Evolutionary conservation across 108 stramenopile species (phyloP).

Genomic region (Fragilaria crotonensis): DNA sequence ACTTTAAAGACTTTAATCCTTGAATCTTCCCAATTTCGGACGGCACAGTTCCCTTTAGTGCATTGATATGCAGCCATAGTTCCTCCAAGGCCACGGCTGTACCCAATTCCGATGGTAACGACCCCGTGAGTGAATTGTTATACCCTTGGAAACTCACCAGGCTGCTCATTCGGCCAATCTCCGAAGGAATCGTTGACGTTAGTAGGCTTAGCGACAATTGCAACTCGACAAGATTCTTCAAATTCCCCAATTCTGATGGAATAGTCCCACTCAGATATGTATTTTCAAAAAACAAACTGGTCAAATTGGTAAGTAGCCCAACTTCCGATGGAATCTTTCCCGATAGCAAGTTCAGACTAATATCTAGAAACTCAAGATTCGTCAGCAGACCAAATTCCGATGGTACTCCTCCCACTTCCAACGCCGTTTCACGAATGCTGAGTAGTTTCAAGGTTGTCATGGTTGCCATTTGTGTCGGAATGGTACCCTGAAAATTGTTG

Average conservation of each 20-base stretch:
- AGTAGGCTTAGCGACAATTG: neutral
- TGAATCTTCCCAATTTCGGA: conserved; percentile 35
- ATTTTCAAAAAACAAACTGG: conserved; percentile 9
- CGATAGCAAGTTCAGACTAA: conserved; percentile 12
- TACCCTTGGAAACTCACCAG: neutral
- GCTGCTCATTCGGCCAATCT: neutral
- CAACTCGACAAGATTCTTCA: neutral
- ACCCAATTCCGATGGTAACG: neutral
- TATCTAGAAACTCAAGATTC: conserved; percentile 17
- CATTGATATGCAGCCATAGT: conserved; percentile 32
- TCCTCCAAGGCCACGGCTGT: conserved; percentile 3
- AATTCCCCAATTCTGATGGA: conserved; percentile 11
- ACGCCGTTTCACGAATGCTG: neutral
- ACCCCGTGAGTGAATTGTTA: conserved; percentile 1
- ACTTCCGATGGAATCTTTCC: conserved; percentile 12
- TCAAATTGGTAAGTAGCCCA: conserved; percentile 5
- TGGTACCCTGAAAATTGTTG: conserved; percentile 25
- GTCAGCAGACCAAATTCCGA: conserved; percentile 33
- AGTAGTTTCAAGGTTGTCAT: conserved; percentile 10
- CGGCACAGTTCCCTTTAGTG: conserved; percentile 37
- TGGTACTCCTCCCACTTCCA: conserved; percentile 42
- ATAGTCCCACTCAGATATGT: conserved; percentile 20
- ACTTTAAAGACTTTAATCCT: conserved; percentile 4
- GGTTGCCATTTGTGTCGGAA: conserved; percentile 9
- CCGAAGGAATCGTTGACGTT: conserved; percentile 1